Base-by-base conservation (phyloP, 495 filamentous ascomycete species). In the Gamarada debralockiae region DNA sequence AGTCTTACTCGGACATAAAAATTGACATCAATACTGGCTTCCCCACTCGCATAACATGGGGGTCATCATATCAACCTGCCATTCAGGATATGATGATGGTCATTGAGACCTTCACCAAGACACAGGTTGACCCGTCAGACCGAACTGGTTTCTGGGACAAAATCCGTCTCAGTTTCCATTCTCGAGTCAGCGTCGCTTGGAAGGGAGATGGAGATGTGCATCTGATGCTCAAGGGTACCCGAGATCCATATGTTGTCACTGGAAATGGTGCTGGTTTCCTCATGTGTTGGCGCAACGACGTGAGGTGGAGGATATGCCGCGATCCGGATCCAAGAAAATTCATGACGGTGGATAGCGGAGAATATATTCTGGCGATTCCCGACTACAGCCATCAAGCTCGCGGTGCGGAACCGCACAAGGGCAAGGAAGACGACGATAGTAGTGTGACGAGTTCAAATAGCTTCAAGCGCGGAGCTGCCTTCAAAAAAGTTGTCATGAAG, bases 81-180 rank as follows among this genome's bases (percentile, higher is more conserved):
- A 97, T 99, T 48, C 93, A 99, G 67, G 93, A 99, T 62, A 96
- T 97, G 89, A 99, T 99, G 93, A 96, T 97, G 82, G 90, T 95
- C 21, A 89, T 99, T 52, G 93, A 99, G 72, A 87, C 87, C 0
- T 96, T 99, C 70, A 96, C 92, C 9, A 99, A 97, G 59, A 88
- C 90, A 3, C 90, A 95, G 57, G 74, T 96, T 34, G 93, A 97
- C 68, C 87, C 88, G 4, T 97, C 92, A 0, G 93, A 99, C 36
- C 80, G 88, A 38, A 88, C 90, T 42, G 93, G 93, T 7, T 99
- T 99, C 72, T 99, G 93, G 93, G 93, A 99, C 67, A 99, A 99
- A 75, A 96, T 99, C 27, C 76, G 93, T 53, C 77, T 99, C 15
- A 91, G 85, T 60, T 91, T 95, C 65, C 93, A 99, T 68, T 97